Percentiles rank a stretch among this genome's conserved stretches.
Conservation (phyloP, 805 yeast genomes). For the Wickerhamomyces xylosicus region DNA sequence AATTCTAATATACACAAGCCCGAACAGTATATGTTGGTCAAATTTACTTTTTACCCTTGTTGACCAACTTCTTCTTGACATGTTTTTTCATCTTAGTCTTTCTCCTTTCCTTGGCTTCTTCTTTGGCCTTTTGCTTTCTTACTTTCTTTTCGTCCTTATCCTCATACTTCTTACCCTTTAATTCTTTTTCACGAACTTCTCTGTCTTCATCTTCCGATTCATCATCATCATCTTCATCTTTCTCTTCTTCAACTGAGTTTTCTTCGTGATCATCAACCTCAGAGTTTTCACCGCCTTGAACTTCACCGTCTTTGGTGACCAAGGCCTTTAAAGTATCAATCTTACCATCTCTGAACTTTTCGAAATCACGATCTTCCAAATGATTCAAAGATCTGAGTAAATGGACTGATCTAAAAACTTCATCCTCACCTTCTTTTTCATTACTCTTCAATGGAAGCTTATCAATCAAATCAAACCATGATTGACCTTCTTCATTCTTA, state of each 20-base stretch:
- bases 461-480: slow-evolving; percentile 15
- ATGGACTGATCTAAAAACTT: slow-evolving; percentile 74
- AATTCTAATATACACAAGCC: neutral
- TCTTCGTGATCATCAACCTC: slow-evolving; percentile 18
- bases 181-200: slow-evolving; percentile 27
- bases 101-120: slow-evolving; percentile 68
- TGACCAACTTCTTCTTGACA: slow-evolving; percentile 66
- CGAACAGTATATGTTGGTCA: neutral
- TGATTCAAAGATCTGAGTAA: slow-evolving; percentile 72
- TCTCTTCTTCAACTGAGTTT: slow-evolving; percentile 16
- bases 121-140: slow-evolving; percentile 69
- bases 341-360: slow-evolving; percentile 67
- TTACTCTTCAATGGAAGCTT: slow-evolving; percentile 45
- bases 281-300: slow-evolving; percentile 17
- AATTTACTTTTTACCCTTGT: slow-evolving; percentile 30
- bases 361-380: slow-evolving; percentile 84
- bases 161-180: slow-evolving; percentile 68
- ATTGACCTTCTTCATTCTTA: slow-evolving; percentile 22
- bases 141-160: slow-evolving; percentile 71
- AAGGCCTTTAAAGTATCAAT: slow-evolving; percentile 66
- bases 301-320: slow-evolving; percentile 27
- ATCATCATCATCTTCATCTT: slow-evolving; percentile 20
- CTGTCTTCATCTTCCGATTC: slow-evolving; percentile 24
- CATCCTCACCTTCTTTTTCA: slow-evolving; percentile 53
- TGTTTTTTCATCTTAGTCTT: slow-evolving; percentile 77